Percentiles rank a stretch among this genome's conserved stretches.
phyloP scores from a whole-genome alignment of 2,329 filamentous ascomycete genomes.

The Biscogniauxia sp. region DNA sequence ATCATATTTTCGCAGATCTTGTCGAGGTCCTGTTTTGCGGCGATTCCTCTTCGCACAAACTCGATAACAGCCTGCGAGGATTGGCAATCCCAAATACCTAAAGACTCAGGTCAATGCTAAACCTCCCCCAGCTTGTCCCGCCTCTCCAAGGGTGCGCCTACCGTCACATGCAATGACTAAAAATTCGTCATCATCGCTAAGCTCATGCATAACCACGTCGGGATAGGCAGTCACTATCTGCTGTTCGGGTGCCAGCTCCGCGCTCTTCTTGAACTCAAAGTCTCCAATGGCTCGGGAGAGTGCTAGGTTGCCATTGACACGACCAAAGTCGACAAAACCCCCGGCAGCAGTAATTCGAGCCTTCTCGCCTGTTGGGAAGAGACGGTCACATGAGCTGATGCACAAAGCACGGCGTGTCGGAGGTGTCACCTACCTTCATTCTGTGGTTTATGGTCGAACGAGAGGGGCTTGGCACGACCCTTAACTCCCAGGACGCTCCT shows the following conservation, averaged over 20 bases:
- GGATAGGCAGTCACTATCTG: constrained; percentile 98
- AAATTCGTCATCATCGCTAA: constrained; percentile 93
- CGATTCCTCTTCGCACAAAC: constrained; percentile 94
- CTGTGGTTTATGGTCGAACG: constrained; percentile 99
- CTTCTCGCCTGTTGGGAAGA: constrained; percentile 69
- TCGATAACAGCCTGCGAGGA: constrained; percentile 96
- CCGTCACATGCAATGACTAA: constrained; percentile 89
- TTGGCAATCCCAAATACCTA: constrained; percentile 99
- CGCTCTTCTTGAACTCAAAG: constrained; percentile 99
- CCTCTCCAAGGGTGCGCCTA: constrained; percentile 48
- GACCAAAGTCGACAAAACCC: constrained; percentile 96
- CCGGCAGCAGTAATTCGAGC: constrained; percentile 93
- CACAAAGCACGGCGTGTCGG: neutral
- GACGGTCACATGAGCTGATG: constrained; percentile 7
- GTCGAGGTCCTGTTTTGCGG: constrained; percentile 89
- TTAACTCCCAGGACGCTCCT: constrained; percentile 94
- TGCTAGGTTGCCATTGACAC: constrained; percentile 96
- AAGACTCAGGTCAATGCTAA: constrained; percentile 1
- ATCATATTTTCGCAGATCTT: constrained; percentile 99
- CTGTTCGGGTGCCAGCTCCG: constrained; percentile 93
- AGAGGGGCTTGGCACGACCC: constrained; percentile 93
- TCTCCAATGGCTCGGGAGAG: constrained; percentile 96
- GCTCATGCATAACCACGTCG: constrained; percentile 87
- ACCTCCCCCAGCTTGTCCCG: neutral
- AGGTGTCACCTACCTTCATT: constrained; percentile 71